Base-by-base conservation (phyloP, 176 grass and related monocot species). In the Phoenix roebelenii region DNA sequence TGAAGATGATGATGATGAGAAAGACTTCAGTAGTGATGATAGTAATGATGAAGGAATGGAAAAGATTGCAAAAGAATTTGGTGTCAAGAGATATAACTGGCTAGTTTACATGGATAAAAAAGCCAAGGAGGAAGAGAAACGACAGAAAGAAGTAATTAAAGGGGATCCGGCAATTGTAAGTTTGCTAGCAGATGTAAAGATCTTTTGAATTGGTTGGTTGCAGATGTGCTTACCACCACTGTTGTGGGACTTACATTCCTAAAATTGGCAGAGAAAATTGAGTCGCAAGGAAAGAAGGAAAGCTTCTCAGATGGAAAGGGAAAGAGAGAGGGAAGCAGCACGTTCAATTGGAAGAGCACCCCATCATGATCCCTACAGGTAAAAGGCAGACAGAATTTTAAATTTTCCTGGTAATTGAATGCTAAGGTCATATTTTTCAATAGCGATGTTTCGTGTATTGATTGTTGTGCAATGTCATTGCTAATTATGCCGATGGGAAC, bases 81-180 rank as follows among this genome's bases (percentile, higher is more conserved):
- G 93, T 22, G 49, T 98, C 50, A 91, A 83, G 73, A 92, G 84
- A 84, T 98, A 98, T 66, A 92, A 89, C 66, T 98, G 87, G 87
- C 93, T 98, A 68, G 79, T 98, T 66, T 98, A 93, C 75, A 92
- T 80, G 84, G 94, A 98, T 26, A 98, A 92, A 76, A 98, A 83
- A 51, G 70, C 76, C 54, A 98, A 98, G 72, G 94, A 98, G 75
- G 84, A 98, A 70, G 94, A 93, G 75, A 90, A 83, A 58, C 73
- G 81, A 7, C 88, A 92, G 57, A 98, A 98, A 67, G 88, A 93
- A 85, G 68, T 89, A 69, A 85, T 98, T 60, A 92, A 84, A 92
- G 94, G 94, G 60, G 84, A 98, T 57, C 94, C 88, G 75, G 76
- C 94, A 54, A 79, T 92, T 15, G 94, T 98, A 80, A 88, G 94